Evolutionary conservation across 2,329 filamentous ascomycete species (phyloP).

Genomic region (Botrytis byssoidea): DNA sequence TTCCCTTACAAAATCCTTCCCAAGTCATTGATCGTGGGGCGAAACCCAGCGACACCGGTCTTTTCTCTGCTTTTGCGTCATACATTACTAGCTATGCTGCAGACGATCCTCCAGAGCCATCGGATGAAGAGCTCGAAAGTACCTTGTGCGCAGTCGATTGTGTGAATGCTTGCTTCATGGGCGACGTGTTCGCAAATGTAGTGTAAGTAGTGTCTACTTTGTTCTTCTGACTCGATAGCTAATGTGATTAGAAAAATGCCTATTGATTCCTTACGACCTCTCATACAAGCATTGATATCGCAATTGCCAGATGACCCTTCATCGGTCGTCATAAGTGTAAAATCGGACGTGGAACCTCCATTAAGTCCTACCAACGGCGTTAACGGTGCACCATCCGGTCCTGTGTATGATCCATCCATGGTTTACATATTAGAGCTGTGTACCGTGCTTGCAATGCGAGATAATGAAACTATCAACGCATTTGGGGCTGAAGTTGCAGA

Average conservation of each 20-base stretch:
- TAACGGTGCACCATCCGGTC: slow-evolving; percentile 53
- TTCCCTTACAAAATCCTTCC: slow-evolving; percentile 86
- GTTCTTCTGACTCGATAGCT: slow-evolving; percentile 20
- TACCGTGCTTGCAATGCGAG: slow-evolving; percentile 75
- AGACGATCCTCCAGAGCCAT: slow-evolving; percentile 95
- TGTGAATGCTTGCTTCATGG: slow-evolving; percentile 83
- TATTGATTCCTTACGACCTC: slow-evolving; percentile 53
- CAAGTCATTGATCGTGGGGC: slow-evolving; percentile 88
- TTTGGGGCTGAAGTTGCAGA: slow-evolving; percentile 80
- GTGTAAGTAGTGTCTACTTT: slow-evolving; percentile 52
- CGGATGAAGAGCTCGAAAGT: slow-evolving; percentile 94
- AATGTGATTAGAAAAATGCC: slow-evolving; percentile 55
- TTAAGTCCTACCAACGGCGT: slow-evolving; percentile 57
- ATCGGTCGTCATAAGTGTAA: slow-evolving; percentile 81
- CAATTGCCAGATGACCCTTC: slow-evolving; percentile 85
- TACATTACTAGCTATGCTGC: slow-evolving; percentile 99
- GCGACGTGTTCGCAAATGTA: slow-evolving; percentile 79
- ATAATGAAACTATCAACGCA: slow-evolving; percentile 67
- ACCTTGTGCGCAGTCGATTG: slow-evolving; percentile 94
- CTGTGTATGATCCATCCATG: slow-evolving; percentile 78
- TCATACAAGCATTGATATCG: slow-evolving; percentile 73
- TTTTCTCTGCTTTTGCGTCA: slow-evolving; percentile 92
- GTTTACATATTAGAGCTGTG: slow-evolving; percentile 91
- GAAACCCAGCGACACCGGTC: slow-evolving; percentile 73
- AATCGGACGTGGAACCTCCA: slow-evolving; percentile 71